Evolutionary conservation across 371 early-diverging fungal species (phyloP), one percentile per base, ranked within the genome.

Genomic region (Mortierella sp.): DNA sequence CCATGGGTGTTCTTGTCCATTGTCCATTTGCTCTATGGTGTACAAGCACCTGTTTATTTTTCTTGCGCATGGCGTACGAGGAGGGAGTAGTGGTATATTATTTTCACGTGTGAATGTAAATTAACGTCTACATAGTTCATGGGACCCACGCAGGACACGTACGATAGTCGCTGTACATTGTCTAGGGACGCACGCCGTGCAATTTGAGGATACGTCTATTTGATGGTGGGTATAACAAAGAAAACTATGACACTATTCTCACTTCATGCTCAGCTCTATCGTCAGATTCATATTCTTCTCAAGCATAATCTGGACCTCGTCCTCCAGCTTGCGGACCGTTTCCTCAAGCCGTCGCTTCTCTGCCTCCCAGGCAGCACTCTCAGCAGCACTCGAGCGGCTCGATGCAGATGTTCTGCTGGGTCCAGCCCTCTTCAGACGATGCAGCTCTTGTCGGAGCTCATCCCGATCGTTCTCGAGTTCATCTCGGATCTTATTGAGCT

Each of bases 281-380:
- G 76, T 76, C 47, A 76, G 50, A 47, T 76, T 69, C 70, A 76
- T 76, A 47, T 76, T 76, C 65, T 70, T 76, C 51, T 65, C 79
- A 14, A 81, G 48, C 66, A 81, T 63, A 48, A 69, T 70, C 54
- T 64, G 72, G 19, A 53, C 64, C 39, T 76, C 76, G 15, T 70
- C 76, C 58, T 69, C 70, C 39, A 76, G 26, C 47, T 54, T 57
- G 11, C 47, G 50, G n/a, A 76, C 27, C 54, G 56, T 64, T 32
- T 69, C 76, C 31, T 64, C 50, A 17, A 76, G 19, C 0, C 27
- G 21, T 0, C 44, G 50, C 26, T 48, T 54, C 50, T 63, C 78
- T 0, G 69, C 62, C 49, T 78, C 72, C 60, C 62, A 65, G n/a
- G 65, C 72, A 6, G 76, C 76, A 2, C 50, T 41, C 14, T 59